These are phyloP conservation scores for Botrytis aclada DNA, from an alignment of 2,329 filamentous ascomycete species.

Conservation along the genomic window DNA sequence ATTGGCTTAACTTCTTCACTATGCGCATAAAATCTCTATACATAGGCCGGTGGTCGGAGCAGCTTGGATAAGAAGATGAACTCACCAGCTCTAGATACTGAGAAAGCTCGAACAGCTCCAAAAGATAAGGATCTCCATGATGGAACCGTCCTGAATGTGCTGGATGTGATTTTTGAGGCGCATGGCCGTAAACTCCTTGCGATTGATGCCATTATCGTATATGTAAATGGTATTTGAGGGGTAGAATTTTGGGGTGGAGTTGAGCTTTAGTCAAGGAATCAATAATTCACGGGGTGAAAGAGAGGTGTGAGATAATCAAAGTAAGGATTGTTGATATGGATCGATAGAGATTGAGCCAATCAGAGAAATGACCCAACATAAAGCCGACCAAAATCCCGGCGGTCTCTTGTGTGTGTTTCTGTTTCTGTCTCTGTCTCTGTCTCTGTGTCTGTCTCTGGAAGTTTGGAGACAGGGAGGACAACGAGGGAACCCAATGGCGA, in stretches of 20 bases:
- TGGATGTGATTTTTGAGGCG: slow-evolving; percentile 30
- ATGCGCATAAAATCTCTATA: not conserved
- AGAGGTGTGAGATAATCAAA: slow-evolving; percentile 6
- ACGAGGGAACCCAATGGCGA: not conserved
- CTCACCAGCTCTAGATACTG: slow-evolving; percentile 44
- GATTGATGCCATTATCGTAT: slow-evolving; percentile 56
- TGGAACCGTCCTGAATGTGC: slow-evolving; percentile 25
- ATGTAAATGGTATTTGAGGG: not conserved
- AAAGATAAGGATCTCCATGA: slow-evolving; percentile 35
- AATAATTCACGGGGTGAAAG: too few species aligned
- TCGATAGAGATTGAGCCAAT: not conserved
- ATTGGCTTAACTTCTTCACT: not conserved
- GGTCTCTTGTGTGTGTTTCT: not conserved
- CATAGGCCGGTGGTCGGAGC: slow-evolving; percentile 1
- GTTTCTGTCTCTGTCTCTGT: not conserved
- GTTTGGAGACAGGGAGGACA: not conserved
- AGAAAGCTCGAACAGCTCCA: slow-evolving; percentile 45
- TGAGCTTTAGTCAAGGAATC: not conserved
- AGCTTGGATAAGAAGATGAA: slow-evolving; percentile 24
- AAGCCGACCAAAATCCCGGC: not conserved
- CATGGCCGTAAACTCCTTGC: slow-evolving; percentile 46
- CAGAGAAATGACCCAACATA: not conserved
- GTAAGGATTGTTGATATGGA: not conserved
- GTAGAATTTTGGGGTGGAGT: not conserved
- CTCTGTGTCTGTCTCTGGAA: not conserved